Evolutionary conservation across 352 stramenopile genomes (phyloP).

Genomic region (Halophytophthora polymorphica): DNA sequence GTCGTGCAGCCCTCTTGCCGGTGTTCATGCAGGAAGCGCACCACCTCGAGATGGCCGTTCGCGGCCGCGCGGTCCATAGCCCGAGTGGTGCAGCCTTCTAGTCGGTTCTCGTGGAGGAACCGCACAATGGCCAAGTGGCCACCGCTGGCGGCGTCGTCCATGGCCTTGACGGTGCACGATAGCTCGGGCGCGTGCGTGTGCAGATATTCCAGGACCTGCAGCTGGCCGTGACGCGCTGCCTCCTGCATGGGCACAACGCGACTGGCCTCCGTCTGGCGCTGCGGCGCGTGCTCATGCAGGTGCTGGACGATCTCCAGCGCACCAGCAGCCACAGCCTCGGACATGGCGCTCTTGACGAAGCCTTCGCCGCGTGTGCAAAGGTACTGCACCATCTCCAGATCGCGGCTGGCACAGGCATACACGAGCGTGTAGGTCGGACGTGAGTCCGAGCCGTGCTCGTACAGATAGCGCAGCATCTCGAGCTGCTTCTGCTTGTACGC

Average conservation of each 20-base stretch:
- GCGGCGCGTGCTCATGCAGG: conserved; percentile 35
- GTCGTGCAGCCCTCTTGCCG: conserved; percentile 42
- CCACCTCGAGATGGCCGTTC: conserved; percentile 28
- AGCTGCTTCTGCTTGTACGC: conserved; percentile 37
- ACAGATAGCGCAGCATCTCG: conserved; percentile 53
- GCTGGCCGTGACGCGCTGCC: conserved; percentile 26
- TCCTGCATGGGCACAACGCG: conserved; percentile 41
- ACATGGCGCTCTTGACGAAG: conserved; percentile 58
- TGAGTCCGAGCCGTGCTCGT: conserved; percentile 41
- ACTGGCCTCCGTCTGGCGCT: conserved; percentile 43
- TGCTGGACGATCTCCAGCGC: conserved; percentile 50
- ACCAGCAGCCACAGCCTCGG: conserved; percentile 35
- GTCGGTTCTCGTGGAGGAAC: conserved; percentile 25
- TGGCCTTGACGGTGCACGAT: conserved; percentile 21
- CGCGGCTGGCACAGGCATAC: conserved; percentile 28
- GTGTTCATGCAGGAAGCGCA: conserved; percentile 26
- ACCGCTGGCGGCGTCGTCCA: conserved; percentile 28
- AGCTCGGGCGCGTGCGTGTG: conserved; percentile 22
- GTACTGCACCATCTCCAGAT: conserved; percentile 55
- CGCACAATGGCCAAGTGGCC: conserved; percentile 24
- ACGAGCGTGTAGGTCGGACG: conserved; percentile 45
- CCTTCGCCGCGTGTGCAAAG: conserved; percentile 36
- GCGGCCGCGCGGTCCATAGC: conserved; percentile 27
- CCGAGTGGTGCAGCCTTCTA: conserved; percentile 25
- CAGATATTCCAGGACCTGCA: conserved; percentile 35